Percentiles rank a stretch among this genome's conserved stretches.
These are phyloP conservation scores for Delphinella strobiligena DNA, from an alignment of 2,329 filamentous ascomycete species.

Conservation along the genomic window DNA sequence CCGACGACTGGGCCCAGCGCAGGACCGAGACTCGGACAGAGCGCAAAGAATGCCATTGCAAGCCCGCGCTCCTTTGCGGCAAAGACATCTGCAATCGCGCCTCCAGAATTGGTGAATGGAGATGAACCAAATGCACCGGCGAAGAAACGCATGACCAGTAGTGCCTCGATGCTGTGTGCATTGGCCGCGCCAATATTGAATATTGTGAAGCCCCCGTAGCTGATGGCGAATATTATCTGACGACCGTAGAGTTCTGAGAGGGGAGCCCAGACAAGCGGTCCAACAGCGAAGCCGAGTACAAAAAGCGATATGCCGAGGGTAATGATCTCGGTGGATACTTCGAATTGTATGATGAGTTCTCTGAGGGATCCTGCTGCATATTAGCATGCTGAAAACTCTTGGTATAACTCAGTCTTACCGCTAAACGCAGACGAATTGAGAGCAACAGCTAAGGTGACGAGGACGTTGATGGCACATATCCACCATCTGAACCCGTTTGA, in stretches of 20 bases:
- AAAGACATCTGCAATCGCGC: slow-evolving; percentile 36
- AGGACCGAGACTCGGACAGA: slow-evolving; percentile 39
- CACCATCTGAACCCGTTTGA: slow-evolving; percentile 48
- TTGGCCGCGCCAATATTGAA: slow-evolving; percentile 55
- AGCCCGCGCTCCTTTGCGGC: slow-evolving; percentile 30
- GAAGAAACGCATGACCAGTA: slow-evolving; percentile 45
- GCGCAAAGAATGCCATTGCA: slow-evolving; percentile 35
- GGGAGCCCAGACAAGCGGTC: slow-evolving; percentile 53
- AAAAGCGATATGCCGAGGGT: slow-evolving; percentile 7
- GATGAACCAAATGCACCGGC: slow-evolving; percentile 40
- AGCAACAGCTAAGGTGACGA: slow-evolving; percentile 57
- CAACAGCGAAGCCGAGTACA: slow-evolving; percentile 39
- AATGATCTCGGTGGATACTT: slow-evolving; percentile 22
- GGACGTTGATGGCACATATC: slow-evolving; percentile 49
- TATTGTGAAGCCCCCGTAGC: slow-evolving; percentile 50
- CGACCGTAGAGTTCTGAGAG: slow-evolving; percentile 50
- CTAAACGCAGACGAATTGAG: slow-evolving; percentile 61
- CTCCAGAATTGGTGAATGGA: slow-evolving; percentile 39
- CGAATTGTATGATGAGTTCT: slow-evolving; percentile 44
- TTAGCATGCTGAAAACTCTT: slow-evolving; percentile 1
- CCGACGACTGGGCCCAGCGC: slow-evolving; percentile 62
- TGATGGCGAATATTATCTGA: slow-evolving; percentile 36
- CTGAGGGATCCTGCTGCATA: slow-evolving; percentile 17
- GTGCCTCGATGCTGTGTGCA: slow-evolving; percentile 52
- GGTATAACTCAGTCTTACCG: slow-evolving; percentile 28